phyloP scores from a whole-genome alignment of 768 basidiomycete genomes.

The Lyophyllum shimeji region DNA sequence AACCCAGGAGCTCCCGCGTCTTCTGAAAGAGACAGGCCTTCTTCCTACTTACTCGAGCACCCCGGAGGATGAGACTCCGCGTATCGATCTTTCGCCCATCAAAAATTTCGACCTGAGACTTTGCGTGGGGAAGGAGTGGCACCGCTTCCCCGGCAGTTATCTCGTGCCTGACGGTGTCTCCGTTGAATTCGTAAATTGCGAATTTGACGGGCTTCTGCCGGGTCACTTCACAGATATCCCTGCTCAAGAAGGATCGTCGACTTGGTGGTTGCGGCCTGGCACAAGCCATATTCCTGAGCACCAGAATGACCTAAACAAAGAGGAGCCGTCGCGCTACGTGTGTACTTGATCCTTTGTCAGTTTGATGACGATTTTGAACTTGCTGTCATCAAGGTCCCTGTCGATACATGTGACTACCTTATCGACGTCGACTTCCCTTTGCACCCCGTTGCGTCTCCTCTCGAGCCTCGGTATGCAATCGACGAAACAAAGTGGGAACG shows the following conservation, averaged over 20 bases:
- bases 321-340: conserved; percentile 79
- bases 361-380: conserved; percentile 2
- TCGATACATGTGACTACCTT: conserved; percentile 82
- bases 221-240: conserved; percentile 63
- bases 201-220: conserved; percentile 87
- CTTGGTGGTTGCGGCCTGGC: conserved; percentile 58
- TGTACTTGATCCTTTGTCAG: conserved; percentile 15
- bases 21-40: conserved; percentile 73
- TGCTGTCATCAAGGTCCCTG: conserved; percentile 51
- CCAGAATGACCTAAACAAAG: conserved; percentile 87
- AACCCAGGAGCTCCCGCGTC: conserved; percentile 72
- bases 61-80: conserved; percentile 42
- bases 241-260: conserved; percentile 21
- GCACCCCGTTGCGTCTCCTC: conserved; percentile 49
- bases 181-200: conserved; percentile 90
- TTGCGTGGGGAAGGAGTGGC: conserved; percentile 95
- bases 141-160: conserved; percentile 90
- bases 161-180: conserved; percentile 80
- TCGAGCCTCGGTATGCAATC: conserved; percentile 80
- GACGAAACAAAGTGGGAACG: conserved; percentile 76
- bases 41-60: conserved; percentile 45
- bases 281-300: conserved; percentile 60
- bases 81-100: conserved; percentile 69
- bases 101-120: conserved; percentile 69
- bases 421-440: conserved; percentile 87